A percentile compares a stretch with the other conserved stretches of the same genome.
Conservation (phyloP, 2,329 filamentous ascomycete species). For the Torrubiella hemipterigena region DNA sequence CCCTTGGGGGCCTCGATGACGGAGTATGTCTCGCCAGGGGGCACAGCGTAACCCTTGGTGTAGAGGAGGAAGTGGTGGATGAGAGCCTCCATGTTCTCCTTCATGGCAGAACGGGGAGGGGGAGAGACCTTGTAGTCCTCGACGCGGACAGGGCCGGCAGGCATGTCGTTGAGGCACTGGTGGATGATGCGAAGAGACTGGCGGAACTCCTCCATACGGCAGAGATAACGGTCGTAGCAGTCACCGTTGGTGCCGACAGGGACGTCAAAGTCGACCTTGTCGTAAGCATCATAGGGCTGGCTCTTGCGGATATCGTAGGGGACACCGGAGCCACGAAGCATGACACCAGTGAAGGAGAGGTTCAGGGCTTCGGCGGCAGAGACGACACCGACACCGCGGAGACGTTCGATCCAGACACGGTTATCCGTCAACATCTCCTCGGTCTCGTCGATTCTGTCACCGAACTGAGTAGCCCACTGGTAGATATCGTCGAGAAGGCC, state of each 20-base stretch:
- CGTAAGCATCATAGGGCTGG: conserved; percentile 94
- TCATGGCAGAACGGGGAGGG: conserved; percentile 94
- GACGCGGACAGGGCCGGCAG: conserved; percentile 80
- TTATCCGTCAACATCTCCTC: conserved; percentile 98
- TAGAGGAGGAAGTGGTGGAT: conserved; percentile 99
- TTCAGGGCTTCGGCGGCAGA: conserved; percentile 89
- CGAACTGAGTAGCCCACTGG: conserved; percentile 98
- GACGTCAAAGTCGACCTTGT: conserved; percentile 95
- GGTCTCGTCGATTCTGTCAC: conserved; percentile 95
- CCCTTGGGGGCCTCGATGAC: conserved; percentile 99
- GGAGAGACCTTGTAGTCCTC: conserved; percentile 99
- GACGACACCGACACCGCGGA: conserved; percentile 84
- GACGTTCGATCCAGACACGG: conserved; percentile 95
- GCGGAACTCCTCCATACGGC: conserved; percentile 99
- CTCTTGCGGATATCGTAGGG: conserved; percentile 96
- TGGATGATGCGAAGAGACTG: conserved; percentile 97
- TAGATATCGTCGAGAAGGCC: conserved; percentile 98
- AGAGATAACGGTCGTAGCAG: conserved; percentile 98
- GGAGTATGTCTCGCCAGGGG: conserved; percentile 94
- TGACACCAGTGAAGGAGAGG: conserved; percentile 92
- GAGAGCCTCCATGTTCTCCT: conserved; percentile 99
- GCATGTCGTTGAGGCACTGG: conserved; percentile 99
- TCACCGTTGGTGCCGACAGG: conserved; percentile 94
- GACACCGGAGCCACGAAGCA: conserved; percentile 92
- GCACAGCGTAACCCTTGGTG: conserved; percentile 96